Evolutionary conservation across 306 rosid species (phyloP), one percentile per base, ranked within the genome.

Genomic region (Vigna unguiculata): DNA sequence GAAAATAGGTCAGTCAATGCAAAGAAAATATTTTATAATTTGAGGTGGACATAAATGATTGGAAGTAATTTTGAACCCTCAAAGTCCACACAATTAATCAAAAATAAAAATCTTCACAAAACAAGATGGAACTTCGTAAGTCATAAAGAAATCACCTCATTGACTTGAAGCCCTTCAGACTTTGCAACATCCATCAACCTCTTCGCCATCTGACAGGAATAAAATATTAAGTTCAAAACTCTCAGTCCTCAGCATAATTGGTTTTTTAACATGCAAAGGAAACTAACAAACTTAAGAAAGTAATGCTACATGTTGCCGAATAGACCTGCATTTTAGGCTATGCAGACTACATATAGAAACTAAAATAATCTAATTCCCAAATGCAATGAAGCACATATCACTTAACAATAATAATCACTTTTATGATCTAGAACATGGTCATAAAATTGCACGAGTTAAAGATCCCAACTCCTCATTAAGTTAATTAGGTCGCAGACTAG

Each of bases 141-240:
- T 53, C 54, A 57, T 32, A 36, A 61, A 69, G 65, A n/a, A 73
- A 61, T 71, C 73, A 94, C 98, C 92, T 95, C 92, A 64, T 92
- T 90, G 69, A 87, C 93, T 86, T 92, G 91, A 85, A 95, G 88
- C 74, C 92, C 91, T 86, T 92, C 99, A 69, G 93, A 78, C 55
- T 72, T 90, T 54, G 97, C 92, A 84, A 95, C 88, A 81, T 88
- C 89, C 85, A 85, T 78, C 74, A 95, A 87, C 87, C 86, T 88
- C 86, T 95, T 95, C 48, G 96, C 97, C 97, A 92, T 95, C 99
- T 95, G 82, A 36, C 75, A 85, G 55, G 69, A 70, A 81, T 45
- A 67, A 86, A 81, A 77, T 32, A 49, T 45, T 7, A 51, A 60
- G 74, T 68, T 69, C 53, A 9, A 24, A 75, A n/a, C 41, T 55